These are phyloP conservation scores for Suhomyces sp. DNA, from an alignment of 805 yeast genomes.

Conservation along the genomic window DNA sequence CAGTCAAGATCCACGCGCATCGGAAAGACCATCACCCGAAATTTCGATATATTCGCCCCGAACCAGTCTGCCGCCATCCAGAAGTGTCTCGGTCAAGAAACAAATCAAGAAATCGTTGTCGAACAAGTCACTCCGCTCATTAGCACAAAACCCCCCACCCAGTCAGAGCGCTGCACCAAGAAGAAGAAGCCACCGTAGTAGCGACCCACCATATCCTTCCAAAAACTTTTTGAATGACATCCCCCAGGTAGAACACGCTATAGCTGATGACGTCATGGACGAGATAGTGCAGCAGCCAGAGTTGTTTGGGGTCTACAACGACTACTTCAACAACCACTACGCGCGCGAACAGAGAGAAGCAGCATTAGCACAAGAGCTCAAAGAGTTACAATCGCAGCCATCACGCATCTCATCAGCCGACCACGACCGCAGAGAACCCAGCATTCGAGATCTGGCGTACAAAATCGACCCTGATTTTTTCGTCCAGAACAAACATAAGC, in stretches of 20 bases:
- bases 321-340: constrained; percentile 4
- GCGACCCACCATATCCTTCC: constrained; percentile 5
- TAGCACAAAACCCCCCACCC: neutral
- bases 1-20: too few species aligned
- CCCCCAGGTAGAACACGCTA: neutral
- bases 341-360: neutral
- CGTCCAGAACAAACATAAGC: constrained; percentile 8
- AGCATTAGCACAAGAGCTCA: neutral
- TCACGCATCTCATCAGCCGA: neutral
- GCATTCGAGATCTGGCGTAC: neutral
- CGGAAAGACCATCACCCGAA: neutral
- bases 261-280: neutral
- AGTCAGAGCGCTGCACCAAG: neutral
- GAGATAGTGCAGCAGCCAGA: neutral
- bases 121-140: constrained; percentile 1
- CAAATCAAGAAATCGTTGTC: constrained; percentile 1
- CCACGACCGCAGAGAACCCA: neutral
- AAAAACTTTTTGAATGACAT: constrained; percentile 1
- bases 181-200: constrained; percentile 2
- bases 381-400: neutral
- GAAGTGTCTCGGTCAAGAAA: neutral
- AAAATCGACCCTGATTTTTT: constrained; percentile 7
- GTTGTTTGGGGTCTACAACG: constrained; percentile 2
- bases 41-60: neutral
- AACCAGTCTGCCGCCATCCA: neutral